These are phyloP conservation scores for Fraxinus angustifolia DNA, from an alignment of 305 asterid species.

Conservation along the genomic window DNA sequence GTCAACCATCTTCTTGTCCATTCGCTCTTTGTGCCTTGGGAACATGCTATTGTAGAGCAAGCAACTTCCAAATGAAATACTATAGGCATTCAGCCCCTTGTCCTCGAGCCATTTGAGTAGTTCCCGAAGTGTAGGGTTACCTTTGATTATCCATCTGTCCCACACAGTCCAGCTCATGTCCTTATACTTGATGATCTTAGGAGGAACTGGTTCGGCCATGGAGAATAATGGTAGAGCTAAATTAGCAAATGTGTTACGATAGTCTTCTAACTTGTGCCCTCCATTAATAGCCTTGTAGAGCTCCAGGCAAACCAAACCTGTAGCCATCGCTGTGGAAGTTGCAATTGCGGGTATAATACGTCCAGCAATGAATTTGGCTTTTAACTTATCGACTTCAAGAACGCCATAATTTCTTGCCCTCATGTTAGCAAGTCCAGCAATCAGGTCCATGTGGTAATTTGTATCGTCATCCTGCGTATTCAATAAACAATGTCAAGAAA, in stretches of 20 bases:
- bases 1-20: constrained; percentile 74
- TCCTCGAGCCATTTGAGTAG: constrained; percentile 73
- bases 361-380: constrained; percentile 92
- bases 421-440: constrained; percentile 97
- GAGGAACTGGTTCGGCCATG: constrained; percentile 85
- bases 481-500: not conserved
- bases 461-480: constrained; percentile 78
- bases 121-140: constrained; percentile 69
- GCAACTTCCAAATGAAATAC: constrained; percentile 87
- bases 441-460: constrained; percentile 88
- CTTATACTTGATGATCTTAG: constrained; percentile 66
- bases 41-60: constrained; percentile 82
- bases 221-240: constrained; percentile 86
- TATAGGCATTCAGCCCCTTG: constrained; percentile 76
- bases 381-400: constrained; percentile 88
- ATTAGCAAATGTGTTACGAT: constrained; percentile 88
- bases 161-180: constrained; percentile 92
- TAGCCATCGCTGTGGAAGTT: constrained; percentile 91
- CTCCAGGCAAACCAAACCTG: constrained; percentile 91
- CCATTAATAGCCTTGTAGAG: constrained; percentile 77
- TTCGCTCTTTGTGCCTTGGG: constrained; percentile 73
- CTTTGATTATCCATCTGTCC: constrained; percentile 74
- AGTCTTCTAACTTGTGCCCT: constrained; percentile 76
- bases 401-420: constrained; percentile 91
- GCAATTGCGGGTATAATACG: constrained; percentile 94